Conservation (phyloP, 768 basidiomycete species). For the Boletus subcaerulescens region DNA sequence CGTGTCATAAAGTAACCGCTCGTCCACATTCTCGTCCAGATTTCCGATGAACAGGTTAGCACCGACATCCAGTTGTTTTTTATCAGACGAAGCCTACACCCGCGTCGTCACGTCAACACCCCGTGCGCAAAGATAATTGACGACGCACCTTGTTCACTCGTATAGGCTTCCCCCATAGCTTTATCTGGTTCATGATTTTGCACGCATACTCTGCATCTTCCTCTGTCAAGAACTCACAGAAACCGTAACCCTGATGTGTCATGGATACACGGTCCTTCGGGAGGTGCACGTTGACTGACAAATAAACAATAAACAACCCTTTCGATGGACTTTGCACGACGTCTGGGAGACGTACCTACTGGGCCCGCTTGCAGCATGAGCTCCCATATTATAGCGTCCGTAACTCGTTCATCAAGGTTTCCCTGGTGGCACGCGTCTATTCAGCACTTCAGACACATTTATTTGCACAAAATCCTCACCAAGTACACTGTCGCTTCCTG, state of each 20-base stretch:
- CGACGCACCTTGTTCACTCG: slow-evolving; percentile 93
- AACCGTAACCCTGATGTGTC: slow-evolving; percentile 98
- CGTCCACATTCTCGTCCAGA: slow-evolving; percentile 93
- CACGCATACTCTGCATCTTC: slow-evolving; percentile 99
- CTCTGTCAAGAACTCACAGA: slow-evolving; percentile 98
- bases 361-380: slow-evolving; percentile 99
- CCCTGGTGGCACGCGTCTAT: slow-evolving; percentile 50
- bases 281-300: slow-evolving; percentile 89
- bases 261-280: slow-evolving; percentile 98
- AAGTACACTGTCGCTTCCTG: slow-evolving; percentile 91
- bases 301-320: not conserved
- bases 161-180: slow-evolving; percentile 97
- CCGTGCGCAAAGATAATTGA: not conserved
- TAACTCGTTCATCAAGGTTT: slow-evolving; percentile 92
- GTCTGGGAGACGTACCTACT: slow-evolving; percentile 64
- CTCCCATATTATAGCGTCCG: slow-evolving; percentile 96
- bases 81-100: slow-evolving; percentile 89
- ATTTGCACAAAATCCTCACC: slow-evolving; percentile 36
- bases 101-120: slow-evolving; percentile 12
- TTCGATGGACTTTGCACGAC: not conserved
- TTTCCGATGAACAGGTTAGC: slow-evolving; percentile 97
- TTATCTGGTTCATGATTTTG: slow-evolving; percentile 99
- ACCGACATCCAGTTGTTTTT: slow-evolving; percentile 96
- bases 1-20: slow-evolving; percentile 88
- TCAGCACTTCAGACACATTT: not conserved